Base-by-base conservation (phyloP, 2,329 filamentous ascomycete genomes). In the Colletotrichum phormii region DNA sequence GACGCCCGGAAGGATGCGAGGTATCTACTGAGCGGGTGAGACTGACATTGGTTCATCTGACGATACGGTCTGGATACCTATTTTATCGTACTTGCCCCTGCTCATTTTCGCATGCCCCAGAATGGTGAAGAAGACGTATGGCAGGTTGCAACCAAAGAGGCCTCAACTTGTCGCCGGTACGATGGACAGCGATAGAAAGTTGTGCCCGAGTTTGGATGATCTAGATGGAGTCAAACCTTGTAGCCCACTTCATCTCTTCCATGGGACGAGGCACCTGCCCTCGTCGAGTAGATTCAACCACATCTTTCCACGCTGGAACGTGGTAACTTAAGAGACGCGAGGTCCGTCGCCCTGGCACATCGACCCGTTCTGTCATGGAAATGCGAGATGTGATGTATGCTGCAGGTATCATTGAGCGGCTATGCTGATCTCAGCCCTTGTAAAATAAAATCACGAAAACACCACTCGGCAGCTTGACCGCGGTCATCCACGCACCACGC, bases 351-450 rank as follows among this genome's bases (percentile, higher is more conserved):
- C 18, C 9, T n/a, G 42, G 4, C 42, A 22, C 18, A 49, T 22
- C 26, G 8, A 33, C 18, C 42, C 22, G 8, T 18, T n/a, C 26
- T 2, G n/a, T 15, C 37, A 22, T 6, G 15, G 7, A 18, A n/a
- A 13, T 63, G 60, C 9, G 13, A 63, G 18, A 11, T 42, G 18
- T 7, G 26, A 5, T 54, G 5, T 59, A 60, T 53, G 24, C 12
- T 64, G 59, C 37, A 69, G 69, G 65, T 72, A 72, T 69, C 65
- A 72, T 71, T 64, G 31, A 69, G 42, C n/a, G 58, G 69, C 64
- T 63, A 72, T 59, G 65, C 64, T 72, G 58, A 54, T 31, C 29
- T 54, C 55, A 54, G 42, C 31, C 31, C 49, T n/a, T 33, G 24
- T n/a, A 18, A 35, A 65, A 60, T 37, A 59, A 71, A 67, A 49